A percentile compares a stretch with the other conserved stretches of the same genome.
These are phyloP conservation scores for Anisogramma anomala DNA, from an alignment of 2,329 filamentous ascomycete species.

Conservation along the genomic window DNA sequence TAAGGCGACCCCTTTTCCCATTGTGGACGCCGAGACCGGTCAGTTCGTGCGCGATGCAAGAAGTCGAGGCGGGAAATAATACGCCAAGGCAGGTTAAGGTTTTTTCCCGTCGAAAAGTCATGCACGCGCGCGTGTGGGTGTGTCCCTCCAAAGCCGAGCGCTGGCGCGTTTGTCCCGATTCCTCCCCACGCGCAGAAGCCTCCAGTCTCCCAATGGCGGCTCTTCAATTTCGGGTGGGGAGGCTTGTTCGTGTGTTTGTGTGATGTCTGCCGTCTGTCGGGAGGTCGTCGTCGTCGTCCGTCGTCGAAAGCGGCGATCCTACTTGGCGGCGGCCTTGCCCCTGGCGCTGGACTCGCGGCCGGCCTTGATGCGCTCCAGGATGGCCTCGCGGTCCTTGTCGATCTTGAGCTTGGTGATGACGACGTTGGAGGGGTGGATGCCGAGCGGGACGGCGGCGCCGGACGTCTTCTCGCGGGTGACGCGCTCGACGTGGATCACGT, in stretches of 20 bases:
- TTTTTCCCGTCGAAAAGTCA: not conserved
- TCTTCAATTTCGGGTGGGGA: too few relatives aligned
- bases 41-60: slow-evolving; percentile 4
- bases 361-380: slow-evolving; percentile 72
- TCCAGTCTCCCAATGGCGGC: too few relatives aligned
- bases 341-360: slow-evolving; percentile 68
- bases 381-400: slow-evolving; percentile 85
- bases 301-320: too few relatives aligned
- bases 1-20: slow-evolving; percentile 17
- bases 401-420: slow-evolving; percentile 99
- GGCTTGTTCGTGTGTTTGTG: too few relatives aligned
- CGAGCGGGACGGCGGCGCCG: slow-evolving; percentile 88
- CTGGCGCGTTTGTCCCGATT: too few relatives aligned
- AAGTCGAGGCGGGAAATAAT: not conserved
- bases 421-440: slow-evolving; percentile 92
- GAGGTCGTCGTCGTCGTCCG: too few relatives aligned
- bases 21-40: slow-evolving; percentile 19
- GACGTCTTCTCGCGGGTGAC: slow-evolving; percentile 95
- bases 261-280: too few relatives aligned
- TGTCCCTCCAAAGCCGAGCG: too few relatives aligned
- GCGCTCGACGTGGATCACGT: slow-evolving; percentile 93
- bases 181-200: too few relatives aligned
- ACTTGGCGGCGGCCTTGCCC: slow-evolving; percentile 50
- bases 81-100: too few relatives aligned
- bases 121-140: too few relatives aligned